Evolutionary conservation across 2,329 filamentous ascomycete species (phyloP).

Genomic region (Alternaria novae-zelandiae): DNA sequence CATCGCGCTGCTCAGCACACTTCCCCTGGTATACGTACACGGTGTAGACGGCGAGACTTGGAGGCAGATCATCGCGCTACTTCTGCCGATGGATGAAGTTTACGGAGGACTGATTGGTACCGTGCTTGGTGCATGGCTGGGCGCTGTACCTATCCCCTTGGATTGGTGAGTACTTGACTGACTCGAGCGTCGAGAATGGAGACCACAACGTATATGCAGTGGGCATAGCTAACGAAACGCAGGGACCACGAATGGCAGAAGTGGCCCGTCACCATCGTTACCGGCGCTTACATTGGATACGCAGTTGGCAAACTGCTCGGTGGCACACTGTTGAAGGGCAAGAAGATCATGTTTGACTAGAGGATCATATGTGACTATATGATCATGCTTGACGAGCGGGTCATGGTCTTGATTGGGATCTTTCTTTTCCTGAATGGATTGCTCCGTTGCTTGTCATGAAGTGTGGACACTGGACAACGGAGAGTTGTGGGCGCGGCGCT

Average conservation of each 20-base stretch:
- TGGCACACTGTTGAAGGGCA: constrained; percentile 58
- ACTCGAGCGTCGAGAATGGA: no score
- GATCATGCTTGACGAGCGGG: constrained; percentile 1
- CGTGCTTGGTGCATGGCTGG: constrained; percentile 84
- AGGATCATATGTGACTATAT: neutral
- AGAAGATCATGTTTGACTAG: constrained; percentile 53
- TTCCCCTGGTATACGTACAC: constrained; percentile 84
- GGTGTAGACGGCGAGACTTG: constrained; percentile 77
- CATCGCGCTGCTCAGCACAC: constrained; percentile 76
- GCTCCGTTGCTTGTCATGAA: neutral
- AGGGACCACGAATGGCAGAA: constrained; percentile 97
- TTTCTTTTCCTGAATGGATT: neutral
- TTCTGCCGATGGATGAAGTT: constrained; percentile 79
- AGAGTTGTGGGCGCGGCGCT: neutral
- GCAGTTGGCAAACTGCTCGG: constrained; percentile 69
- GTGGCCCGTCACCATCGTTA: constrained; percentile 92
- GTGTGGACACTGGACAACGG: neutral
- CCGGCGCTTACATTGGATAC: constrained; percentile 81
- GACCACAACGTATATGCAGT: neutral
- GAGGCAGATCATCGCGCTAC: constrained; percentile 70
- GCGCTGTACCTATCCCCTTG: constrained; percentile 91
- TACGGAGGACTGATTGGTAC: constrained; percentile 84
- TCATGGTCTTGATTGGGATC: neutral
- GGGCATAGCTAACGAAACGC: neutral
- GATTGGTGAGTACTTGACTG: constrained; percentile 70